Percentiles rank a stretch among this genome's conserved stretches.
Conservation (phyloP, 208 protist species). For the Wallacemonas rigidus region DNA sequence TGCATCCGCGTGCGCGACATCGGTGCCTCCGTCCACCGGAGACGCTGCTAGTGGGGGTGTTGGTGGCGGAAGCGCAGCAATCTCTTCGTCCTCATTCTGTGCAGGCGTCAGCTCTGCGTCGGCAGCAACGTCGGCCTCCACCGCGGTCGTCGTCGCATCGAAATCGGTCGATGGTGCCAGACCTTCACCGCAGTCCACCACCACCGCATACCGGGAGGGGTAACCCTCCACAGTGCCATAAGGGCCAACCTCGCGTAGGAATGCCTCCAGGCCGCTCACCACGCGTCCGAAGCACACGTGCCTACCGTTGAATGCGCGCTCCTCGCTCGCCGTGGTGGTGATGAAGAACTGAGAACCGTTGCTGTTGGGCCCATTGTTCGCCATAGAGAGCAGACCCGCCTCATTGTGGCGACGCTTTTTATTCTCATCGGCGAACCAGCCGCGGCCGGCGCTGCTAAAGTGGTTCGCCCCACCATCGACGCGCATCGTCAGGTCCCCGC, state of each 20-base stretch:
- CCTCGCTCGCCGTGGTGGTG: slow-evolving; percentile 61
- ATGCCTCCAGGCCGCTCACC: slow-evolving; percentile 49
- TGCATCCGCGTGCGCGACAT: neutral
- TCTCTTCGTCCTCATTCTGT: neutral
- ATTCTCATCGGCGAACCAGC: slow-evolving; percentile 92
- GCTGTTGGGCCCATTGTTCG: slow-evolving; percentile 92
- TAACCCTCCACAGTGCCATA: slow-evolving; percentile 66
- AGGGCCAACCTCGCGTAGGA: slow-evolving; percentile 59
- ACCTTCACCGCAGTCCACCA: slow-evolving; percentile 77
- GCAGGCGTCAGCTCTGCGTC: too few species aligned
- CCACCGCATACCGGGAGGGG: slow-evolving; percentile 70
- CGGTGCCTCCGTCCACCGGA: neutral
- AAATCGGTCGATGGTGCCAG: slow-evolving; percentile 6
- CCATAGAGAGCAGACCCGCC: slow-evolving; percentile 83
- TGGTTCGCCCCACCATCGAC: slow-evolving; percentile 90
- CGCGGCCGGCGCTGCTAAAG: slow-evolving; percentile 83
- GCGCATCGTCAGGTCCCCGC: slow-evolving; percentile 96
- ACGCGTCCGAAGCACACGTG: slow-evolving; percentile 77
- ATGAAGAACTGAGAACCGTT: slow-evolving; percentile 95
- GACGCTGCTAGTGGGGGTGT: neutral
- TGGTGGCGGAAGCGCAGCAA: neutral
- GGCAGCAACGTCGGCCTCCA: neutral
- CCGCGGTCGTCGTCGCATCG: neutral
- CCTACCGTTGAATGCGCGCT: slow-evolving; percentile 67
- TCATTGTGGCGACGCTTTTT: slow-evolving; percentile 91